Evolutionary conservation across 306 rosid species (phyloP).

Genomic region (Inga laurina): DNA sequence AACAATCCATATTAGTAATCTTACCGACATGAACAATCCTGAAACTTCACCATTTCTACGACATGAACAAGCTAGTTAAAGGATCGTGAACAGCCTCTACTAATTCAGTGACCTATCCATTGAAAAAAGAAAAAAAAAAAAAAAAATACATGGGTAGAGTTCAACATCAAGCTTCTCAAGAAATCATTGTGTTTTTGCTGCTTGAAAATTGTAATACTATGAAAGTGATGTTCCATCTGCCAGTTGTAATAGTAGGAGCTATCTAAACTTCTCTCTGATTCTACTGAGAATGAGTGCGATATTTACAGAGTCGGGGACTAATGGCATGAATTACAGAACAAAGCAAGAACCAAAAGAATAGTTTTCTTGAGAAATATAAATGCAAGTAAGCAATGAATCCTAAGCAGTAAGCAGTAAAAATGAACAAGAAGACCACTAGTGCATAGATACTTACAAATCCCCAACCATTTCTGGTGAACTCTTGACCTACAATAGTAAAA

Average conservation of each 20-base stretch:
- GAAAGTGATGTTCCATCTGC: not conserved
- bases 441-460: constrained; percentile 84
- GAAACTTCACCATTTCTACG: too few species aligned
- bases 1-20: constrained; percentile 5
- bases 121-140: not conserved
- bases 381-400: not conserved
- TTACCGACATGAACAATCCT: not conserved
- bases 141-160: not conserved
- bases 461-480: constrained; percentile 96
- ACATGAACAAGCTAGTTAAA: too few species aligned
- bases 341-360: constrained; percentile 4
- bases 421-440: not conserved
- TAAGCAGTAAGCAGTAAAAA: not conserved
- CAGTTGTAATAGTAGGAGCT: not conserved
- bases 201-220: not conserved
- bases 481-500: constrained; percentile 78
- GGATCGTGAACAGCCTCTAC: too few species aligned
- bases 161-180: too few species aligned
- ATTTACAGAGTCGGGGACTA: too few species aligned
- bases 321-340: not conserved
- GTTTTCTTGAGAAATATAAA: not conserved
- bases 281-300: too few species aligned
- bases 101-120: too few species aligned
- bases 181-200: not conserved
- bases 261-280: too few species aligned